Evolutionary conservation across 2,329 filamentous ascomycete species (phyloP), one percentile per base, ranked within the genome.

Genomic region (Fonsecaea pugnacius): DNA sequence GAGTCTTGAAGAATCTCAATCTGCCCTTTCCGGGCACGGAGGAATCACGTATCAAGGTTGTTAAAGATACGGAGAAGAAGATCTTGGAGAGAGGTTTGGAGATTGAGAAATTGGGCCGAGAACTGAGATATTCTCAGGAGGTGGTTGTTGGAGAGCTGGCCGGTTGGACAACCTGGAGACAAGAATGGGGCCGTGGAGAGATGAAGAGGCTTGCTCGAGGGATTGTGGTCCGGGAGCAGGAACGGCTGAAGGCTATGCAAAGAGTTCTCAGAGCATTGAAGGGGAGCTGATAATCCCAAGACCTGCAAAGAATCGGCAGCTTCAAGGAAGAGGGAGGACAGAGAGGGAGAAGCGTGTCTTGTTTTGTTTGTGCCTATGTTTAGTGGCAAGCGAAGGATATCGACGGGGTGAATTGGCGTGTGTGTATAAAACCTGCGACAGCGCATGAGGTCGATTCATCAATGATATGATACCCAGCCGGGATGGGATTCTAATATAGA

Each of bases 81-180:
- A 91, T 91, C 40, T 84, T 86, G 14, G 87, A 88, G 68, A 87
- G 86, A 24, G 85, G 89, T 68, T 78, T 83, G 18, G 91, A 97
- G 74, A 85, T 91, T 10, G 85, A 89, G 21, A 85, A 87, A 50
- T 78, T 96, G n/a, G 89, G 89, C 0, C 87, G 87, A 58, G 95
- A 99, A 77, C 80, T 99, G 61, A 82, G 92, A 56, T 96, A 95
- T 76, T 96, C 93, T 54, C 94, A 97, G 78, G 91, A 96, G 76
- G 92, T 94, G 14, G 94, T 98, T 27, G 94, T 96, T 6, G 85
- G 87, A 1, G 95, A 99, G 78, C 77, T 99, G 62, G 95, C 95
- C 0, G 92, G 91, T 16, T 99, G 95, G 92, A 93, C 96, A 73
- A 92, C 96, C 46, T 86, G 92, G 79, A 88, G 96, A 73, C 91